Percentiles rank a stretch among this genome's conserved stretches.
Evolutionary conservation across 2,329 filamentous ascomycete species (phyloP).

Genomic region (Sphaerulina musiva): DNA sequence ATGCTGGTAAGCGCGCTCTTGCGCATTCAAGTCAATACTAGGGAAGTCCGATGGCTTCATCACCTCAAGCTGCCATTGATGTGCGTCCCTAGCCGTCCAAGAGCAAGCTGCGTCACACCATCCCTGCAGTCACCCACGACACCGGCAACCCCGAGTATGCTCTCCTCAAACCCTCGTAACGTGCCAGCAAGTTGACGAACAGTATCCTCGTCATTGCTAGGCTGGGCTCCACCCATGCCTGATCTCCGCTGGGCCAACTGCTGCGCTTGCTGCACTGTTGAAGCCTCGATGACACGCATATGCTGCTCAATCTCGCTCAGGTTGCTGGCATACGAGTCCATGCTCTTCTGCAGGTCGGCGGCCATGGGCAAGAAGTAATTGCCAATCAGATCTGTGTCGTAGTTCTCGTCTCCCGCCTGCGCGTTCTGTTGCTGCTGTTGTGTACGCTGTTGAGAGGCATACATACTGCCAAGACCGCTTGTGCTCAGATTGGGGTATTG

Average conservation of each 20-base stretch:
- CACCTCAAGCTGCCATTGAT: neutral
- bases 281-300: conserved; percentile 44
- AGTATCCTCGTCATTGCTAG: conserved; percentile 27
- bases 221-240: conserved; percentile 17
- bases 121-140: conserved; percentile 44
- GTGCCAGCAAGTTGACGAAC: conserved; percentile 43
- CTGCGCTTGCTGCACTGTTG: conserved; percentile 40
- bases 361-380: conserved; percentile 42
- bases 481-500: conserved; percentile 41
- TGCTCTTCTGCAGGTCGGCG: conserved; percentile 35
- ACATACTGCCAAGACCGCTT: conserved; percentile 17
- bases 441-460: conserved; percentile 17
- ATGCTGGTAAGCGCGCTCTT: neutral
- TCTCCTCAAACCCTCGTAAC: conserved; percentile 45
- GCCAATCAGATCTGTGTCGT: conserved; percentile 42
- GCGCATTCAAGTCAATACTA: neutral
- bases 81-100: conserved; percentile 25
- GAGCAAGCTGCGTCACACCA: conserved; percentile 40
- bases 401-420: conserved; percentile 20
- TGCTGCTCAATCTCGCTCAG: conserved; percentile 46
- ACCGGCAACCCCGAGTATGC: conserved; percentile 44
- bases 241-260: conserved; percentile 33
- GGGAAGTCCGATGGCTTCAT: neutral
- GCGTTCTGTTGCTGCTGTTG: conserved; percentile 16
- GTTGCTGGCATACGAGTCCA: conserved; percentile 39